A percentile compares a stretch with the other conserved stretches of the same genome.
Conservation (phyloP, 768 basidiomycete genomes). For the Pleurotus salmoneostramineus region DNA sequence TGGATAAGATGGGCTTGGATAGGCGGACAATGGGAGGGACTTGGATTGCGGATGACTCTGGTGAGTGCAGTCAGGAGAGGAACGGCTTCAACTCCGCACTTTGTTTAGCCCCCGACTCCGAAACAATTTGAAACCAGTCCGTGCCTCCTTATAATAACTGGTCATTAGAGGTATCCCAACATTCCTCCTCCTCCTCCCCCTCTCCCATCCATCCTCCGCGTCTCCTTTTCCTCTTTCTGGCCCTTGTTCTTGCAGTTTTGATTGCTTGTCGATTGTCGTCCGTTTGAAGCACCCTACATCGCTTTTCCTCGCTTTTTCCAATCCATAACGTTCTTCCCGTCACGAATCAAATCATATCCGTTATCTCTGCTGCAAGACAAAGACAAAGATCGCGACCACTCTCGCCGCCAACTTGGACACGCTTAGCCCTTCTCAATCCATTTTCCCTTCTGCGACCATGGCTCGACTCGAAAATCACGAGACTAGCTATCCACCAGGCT, state of each 20-base stretch:
- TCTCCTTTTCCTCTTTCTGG: constrained; percentile 14
- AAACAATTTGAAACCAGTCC: constrained; percentile 7
- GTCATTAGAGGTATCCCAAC: background rate
- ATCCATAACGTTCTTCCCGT: constrained; percentile 6
- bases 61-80: background rate
- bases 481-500: constrained; percentile 31
- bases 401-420: background rate
- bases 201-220: background rate
- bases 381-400: background rate
- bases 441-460: constrained; percentile 24
- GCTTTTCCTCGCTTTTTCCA: constrained; percentile 18
- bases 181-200: constrained; percentile 11
- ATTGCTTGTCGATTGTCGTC: constrained; percentile 34
- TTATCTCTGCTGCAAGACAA: background rate
- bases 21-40: background rate
- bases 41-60: background rate
- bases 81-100: constrained; percentile 4
- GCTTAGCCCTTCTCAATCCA: background rate
- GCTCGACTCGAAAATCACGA: constrained; percentile 40
- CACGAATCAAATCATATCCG: constrained; percentile 7
- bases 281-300: constrained; percentile 30
- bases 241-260: constrained; percentile 26
- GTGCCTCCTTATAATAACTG: constrained; percentile 3
- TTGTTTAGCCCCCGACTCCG: constrained; percentile 7
- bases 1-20: background rate